Conservation (phyloP, 179 eudicot genomes). For the Actinidia arguta region DNA sequence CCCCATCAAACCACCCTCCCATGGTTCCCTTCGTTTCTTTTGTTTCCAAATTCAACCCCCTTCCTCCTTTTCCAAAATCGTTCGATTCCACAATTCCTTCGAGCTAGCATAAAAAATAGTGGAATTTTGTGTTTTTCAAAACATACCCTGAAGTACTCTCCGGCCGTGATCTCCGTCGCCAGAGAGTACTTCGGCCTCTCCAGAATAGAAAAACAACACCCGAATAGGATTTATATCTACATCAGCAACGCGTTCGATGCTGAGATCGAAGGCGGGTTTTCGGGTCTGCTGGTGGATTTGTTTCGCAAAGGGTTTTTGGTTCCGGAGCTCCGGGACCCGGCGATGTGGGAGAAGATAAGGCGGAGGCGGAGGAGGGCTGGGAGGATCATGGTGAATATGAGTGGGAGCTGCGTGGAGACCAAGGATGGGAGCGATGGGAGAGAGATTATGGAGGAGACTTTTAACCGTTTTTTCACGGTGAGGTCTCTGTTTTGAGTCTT, state of each 20-base stretch:
- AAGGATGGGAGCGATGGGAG: slow-evolving; percentile 83
- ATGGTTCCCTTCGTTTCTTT: too few species aligned
- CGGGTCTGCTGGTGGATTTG: slow-evolving; percentile 86
- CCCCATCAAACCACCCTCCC: too few species aligned
- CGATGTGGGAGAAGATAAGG: slow-evolving; percentile 73
- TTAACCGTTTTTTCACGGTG: slow-evolving; percentile 56
- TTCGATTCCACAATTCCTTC: too few species aligned
- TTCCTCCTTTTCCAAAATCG: too few species aligned
- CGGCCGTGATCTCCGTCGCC: slow-evolving; percentile 69
- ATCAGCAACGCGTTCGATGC: slow-evolving; percentile 69
- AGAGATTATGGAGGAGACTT: slow-evolving; percentile 66
- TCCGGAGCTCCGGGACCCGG: slow-evolving; percentile 72
- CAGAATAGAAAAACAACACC: slow-evolving; percentile 47
- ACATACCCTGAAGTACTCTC: too few species aligned
- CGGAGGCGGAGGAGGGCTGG: slow-evolving; percentile 71
- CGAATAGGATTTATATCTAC: slow-evolving; percentile 55
- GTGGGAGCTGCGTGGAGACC: slow-evolving; percentile 92
- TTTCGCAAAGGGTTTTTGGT: slow-evolving; percentile 76
- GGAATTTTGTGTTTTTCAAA: too few species aligned
- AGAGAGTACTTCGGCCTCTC: slow-evolving; percentile 69
- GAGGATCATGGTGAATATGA: slow-evolving; percentile 92
- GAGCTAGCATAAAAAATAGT: too few species aligned
- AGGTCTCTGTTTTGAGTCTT: slow-evolving; percentile 59
- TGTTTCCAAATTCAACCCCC: too few species aligned
- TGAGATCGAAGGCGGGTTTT: slow-evolving; percentile 45